Evolutionary conservation across 208 protist species (phyloP).

Genomic region (Acanthamoeba lenticulata): DNA sequence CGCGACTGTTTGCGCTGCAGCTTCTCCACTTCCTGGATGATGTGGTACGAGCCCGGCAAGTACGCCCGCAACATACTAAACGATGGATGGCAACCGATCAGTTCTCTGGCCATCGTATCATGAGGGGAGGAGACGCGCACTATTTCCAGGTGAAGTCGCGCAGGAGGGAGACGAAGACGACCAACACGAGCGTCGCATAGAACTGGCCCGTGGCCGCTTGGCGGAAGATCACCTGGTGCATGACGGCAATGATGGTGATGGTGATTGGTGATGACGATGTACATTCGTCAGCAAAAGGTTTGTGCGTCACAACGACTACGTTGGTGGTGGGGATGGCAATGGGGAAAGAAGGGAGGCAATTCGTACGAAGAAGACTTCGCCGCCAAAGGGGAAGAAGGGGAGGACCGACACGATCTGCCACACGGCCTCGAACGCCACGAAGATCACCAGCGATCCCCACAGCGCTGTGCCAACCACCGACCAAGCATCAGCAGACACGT

Average conservation of each 20-base stretch:
- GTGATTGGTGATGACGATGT: no score
- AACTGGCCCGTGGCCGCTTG: neutral
- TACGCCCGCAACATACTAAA: neutral
- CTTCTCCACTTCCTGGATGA: neutral
- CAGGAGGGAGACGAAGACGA: neutral
- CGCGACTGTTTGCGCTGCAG: neutral
- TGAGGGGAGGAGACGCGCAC: neutral
- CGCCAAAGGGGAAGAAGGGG: neutral
- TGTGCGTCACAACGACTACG: no score
- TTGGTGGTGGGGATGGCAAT: neutral
- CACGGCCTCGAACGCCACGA: neutral
- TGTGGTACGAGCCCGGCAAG: neutral
- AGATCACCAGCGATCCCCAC: neutral
- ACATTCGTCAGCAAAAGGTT: no score
- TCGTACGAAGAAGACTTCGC: conserved; percentile 16
- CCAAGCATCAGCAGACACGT: neutral
- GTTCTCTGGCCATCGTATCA: neutral
- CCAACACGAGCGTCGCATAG: neutral
- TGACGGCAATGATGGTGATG: neutral
- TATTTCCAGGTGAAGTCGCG: conserved; percentile 43
- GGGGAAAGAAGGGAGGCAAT: neutral
- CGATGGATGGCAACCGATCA: neutral
- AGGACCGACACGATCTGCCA: neutral
- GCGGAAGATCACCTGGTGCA: neutral
- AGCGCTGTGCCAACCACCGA: neutral